These are phyloP conservation scores for Xerocomus spinulosus DNA, from an alignment of 768 basidiomycete genomes.

Conservation along the genomic window DNA sequence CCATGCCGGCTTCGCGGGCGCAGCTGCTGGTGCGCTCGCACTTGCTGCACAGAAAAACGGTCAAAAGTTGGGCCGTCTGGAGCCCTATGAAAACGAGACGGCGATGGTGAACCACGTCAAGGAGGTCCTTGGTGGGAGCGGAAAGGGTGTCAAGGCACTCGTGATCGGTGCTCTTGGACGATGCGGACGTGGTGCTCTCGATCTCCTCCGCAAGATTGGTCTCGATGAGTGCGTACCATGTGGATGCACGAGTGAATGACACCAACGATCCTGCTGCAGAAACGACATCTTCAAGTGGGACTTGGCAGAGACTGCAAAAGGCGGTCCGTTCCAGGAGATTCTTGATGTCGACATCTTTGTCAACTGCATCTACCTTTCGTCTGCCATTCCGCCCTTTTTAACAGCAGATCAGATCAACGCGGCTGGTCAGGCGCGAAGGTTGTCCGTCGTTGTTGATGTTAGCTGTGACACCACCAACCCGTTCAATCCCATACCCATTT, in stretches of 20 bases:
- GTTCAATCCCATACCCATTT: constrained; percentile 95
- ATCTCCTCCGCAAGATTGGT: constrained; percentile 94
- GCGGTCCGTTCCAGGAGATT: constrained; percentile 94
- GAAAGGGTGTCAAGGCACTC: constrained; percentile 74
- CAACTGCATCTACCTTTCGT: constrained; percentile 98
- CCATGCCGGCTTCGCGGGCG: constrained; percentile 98
- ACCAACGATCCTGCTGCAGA: constrained; percentile 37
- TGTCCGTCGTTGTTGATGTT: constrained; percentile 91
- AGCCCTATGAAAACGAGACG: constrained; percentile 78
- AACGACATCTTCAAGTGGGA: constrained; percentile 98
- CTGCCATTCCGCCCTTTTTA: constrained; percentile 79
- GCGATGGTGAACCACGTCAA: constrained; percentile 80
- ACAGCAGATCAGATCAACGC: constrained; percentile 63
- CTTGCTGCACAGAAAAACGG: constrained; percentile 62
- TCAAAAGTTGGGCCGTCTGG: constrained; percentile 57
- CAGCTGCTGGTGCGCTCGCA: constrained; percentile 85
- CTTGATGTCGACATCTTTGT: constrained; percentile 96
- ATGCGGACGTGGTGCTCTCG: constrained; percentile 92
- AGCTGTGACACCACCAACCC: constrained; percentile 99
- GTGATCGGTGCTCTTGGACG: constrained; percentile 96
- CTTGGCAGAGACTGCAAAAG: constrained; percentile 92
- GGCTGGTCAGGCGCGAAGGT: constrained; percentile 61
- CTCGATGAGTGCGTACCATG: constrained; percentile 62
- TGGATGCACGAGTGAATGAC: not conserved
- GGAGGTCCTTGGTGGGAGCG: constrained; percentile 57